A percentile compares a stretch with the other conserved stretches of the same genome.
phyloP scores from a whole-genome alignment of 805 yeast species.

The Saccharomycopsis sp. region DNA sequence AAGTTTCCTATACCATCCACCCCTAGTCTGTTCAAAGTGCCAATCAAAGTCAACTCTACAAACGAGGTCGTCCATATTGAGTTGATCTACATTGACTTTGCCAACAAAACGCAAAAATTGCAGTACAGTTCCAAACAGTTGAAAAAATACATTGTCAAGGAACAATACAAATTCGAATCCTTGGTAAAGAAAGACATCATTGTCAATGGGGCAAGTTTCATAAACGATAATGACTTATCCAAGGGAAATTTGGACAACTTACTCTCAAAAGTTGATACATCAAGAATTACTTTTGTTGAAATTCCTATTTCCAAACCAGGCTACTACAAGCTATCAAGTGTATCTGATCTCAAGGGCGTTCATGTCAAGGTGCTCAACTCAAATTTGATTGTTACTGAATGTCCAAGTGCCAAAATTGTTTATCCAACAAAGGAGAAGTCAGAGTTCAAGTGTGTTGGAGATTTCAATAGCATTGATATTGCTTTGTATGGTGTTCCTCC shows the following conservation, averaged over 20 bases:
- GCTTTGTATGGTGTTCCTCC: slow-evolving; percentile 75
- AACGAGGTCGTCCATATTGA: slow-evolving; percentile 60
- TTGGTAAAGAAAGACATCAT: slow-evolving; percentile 22
- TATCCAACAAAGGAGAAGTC: slow-evolving; percentile 12
- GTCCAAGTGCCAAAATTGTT: slow-evolving; percentile 63
- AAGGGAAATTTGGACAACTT: slow-evolving; percentile 3
- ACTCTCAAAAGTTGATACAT: slow-evolving; percentile 5
- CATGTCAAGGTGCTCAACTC: slow-evolving; percentile 52
- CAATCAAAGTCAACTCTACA: slow-evolving; percentile 75
- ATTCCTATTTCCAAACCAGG: slow-evolving; percentile 65
- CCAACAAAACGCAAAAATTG: slow-evolving; percentile 36
- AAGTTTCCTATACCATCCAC: slow-evolving; percentile 21
- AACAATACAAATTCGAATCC: slow-evolving; percentile 9
- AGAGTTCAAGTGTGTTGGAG: slow-evolving; percentile 55
- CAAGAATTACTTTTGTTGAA: slow-evolving; percentile 35
- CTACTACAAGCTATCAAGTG: slow-evolving; percentile 58
- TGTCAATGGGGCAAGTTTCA: slow-evolving; percentile 22
- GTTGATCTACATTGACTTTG: slow-evolving; percentile 47
- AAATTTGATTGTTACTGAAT: slow-evolving; percentile 56
- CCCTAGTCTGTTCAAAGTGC: slow-evolving; percentile 38
- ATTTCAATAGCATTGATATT: slow-evolving; percentile 42
- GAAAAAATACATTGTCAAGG: slow-evolving; percentile 26
- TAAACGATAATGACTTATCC: slow-evolving; percentile 17
- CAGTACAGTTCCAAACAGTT: slow-evolving; percentile 55
- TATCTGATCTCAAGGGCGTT: slow-evolving; percentile 56